Percentiles rank a stretch among this genome's conserved stretches.
Evolutionary conservation across 768 basidiomycete genomes (phyloP).

Genomic region (Lactifluus piperatus): DNA sequence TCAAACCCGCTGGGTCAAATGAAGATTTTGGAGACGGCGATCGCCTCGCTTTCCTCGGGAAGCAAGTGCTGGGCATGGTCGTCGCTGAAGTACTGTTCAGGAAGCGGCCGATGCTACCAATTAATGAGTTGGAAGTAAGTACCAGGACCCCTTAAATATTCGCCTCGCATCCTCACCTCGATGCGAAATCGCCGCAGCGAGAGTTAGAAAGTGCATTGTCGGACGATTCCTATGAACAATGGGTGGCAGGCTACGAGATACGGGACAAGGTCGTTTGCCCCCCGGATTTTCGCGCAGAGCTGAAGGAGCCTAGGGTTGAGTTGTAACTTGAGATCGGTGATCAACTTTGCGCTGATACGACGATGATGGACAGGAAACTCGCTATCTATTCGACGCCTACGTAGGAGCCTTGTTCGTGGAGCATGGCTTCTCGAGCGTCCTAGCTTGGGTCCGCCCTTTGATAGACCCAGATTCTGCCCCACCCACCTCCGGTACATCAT

Average conservation of each 20-base stretch:
- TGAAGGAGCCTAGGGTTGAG: neutral
- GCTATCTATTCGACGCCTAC: constrained; percentile 12
- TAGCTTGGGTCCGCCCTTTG: constrained; percentile 12
- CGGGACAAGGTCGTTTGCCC: constrained; percentile 14
- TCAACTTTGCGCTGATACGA: neutral
- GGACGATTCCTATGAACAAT: constrained; percentile 5
- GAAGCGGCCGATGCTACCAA: constrained; percentile 42
- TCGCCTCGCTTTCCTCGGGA: constrained; percentile 45
- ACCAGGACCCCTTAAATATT: neutral
- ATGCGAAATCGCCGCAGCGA: neutral
- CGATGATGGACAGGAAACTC: constrained; percentile 8
- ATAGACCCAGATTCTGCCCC: constrained; percentile 2
- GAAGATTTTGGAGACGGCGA: constrained; percentile 48
- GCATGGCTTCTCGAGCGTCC: neutral
- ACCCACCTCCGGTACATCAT: neutral
- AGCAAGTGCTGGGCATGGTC: constrained; percentile 37
- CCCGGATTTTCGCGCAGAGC: neutral
- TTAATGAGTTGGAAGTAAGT: constrained; percentile 44
- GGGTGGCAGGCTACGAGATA: constrained; percentile 14
- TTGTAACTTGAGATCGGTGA: neutral
- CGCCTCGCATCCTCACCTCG: neutral
- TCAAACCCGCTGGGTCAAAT: constrained; percentile 31
- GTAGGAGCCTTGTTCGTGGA: constrained; percentile 15
- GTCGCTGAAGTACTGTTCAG: constrained; percentile 41
- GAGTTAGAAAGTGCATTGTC: neutral